phyloP scores from a whole-genome alignment of 805 yeast species.

The Ogataea glucozyma region DNA sequence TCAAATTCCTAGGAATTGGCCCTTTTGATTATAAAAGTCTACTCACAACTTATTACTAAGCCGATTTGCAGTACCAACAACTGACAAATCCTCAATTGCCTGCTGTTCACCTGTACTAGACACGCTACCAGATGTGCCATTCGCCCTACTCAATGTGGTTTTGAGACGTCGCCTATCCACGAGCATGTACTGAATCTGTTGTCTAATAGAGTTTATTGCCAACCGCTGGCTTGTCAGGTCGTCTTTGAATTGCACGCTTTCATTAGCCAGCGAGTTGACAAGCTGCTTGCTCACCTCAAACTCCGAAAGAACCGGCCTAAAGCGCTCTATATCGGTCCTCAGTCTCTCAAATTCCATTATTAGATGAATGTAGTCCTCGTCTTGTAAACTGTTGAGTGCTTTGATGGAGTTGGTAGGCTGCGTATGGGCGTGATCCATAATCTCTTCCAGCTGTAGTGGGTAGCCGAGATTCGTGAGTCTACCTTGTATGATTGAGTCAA shows the following conservation, averaged over 20 bases:
- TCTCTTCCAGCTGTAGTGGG: constrained; percentile 48
- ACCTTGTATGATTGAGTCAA: constrained; percentile 51
- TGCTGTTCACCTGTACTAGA: neutral
- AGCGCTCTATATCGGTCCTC: constrained; percentile 42
- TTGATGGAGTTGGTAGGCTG: constrained; percentile 14
- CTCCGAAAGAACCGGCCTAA: constrained; percentile 27
- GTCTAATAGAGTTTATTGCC: constrained; percentile 46
- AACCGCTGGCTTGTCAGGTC: constrained; percentile 48
- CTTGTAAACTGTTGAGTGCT: constrained; percentile 20
- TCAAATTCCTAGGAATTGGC: no score
- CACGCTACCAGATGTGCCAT: neutral
- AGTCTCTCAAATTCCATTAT: constrained; percentile 46
- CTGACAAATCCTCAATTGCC: constrained; percentile 19
- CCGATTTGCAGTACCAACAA: constrained; percentile 11
- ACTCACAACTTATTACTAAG: constrained; percentile 21
- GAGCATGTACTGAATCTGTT: constrained; percentile 51
- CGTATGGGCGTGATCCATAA: constrained; percentile 28
- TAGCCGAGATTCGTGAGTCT: constrained; percentile 52
- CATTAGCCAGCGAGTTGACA: constrained; percentile 24
- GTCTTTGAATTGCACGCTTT: constrained; percentile 41
- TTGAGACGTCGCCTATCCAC: constrained; percentile 41
- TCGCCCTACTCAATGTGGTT: constrained; percentile 10
- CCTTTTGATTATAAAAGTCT: no score
- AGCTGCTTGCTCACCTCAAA: constrained; percentile 30
- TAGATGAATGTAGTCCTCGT: constrained; percentile 33